phyloP scores from a whole-genome alignment of 805 yeast species.

The Danielia reshetovae region DNA sequence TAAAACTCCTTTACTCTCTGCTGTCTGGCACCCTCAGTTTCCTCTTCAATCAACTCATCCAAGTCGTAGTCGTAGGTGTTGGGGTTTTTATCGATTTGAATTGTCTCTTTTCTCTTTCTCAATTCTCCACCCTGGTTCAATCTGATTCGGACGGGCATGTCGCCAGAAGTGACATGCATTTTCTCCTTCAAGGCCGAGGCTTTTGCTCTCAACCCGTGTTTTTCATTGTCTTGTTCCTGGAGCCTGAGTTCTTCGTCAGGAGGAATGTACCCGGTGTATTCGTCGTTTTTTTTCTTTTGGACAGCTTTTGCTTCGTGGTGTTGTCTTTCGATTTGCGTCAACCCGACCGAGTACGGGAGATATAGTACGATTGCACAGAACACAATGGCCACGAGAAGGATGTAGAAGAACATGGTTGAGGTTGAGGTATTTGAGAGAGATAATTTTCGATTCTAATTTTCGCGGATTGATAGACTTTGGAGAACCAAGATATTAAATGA shows the following conservation, averaged over 20 bases:
- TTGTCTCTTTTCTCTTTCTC: constrained; percentile 30
- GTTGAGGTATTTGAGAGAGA: no score
- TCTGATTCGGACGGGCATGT: constrained; percentile 33
- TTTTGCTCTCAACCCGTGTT: constrained; percentile 10
- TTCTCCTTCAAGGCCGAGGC: constrained; percentile 26
- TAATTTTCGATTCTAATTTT: no score
- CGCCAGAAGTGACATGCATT: constrained; percentile 30
- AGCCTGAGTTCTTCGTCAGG: constrained; percentile 31
- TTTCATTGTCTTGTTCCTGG: constrained; percentile 10
- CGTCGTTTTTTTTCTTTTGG: constrained; percentile 3
- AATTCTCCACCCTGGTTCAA: constrained; percentile 22
- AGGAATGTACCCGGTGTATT: constrained; percentile 34
- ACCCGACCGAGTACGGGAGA: constrained; percentile 49
- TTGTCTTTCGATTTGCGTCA: constrained; percentile 26
- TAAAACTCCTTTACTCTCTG: constrained; percentile 9
- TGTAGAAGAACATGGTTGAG: constrained; percentile 34
- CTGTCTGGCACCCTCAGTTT: constrained; percentile 20
- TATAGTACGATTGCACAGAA: constrained; percentile 37
- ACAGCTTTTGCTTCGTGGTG: background rate
- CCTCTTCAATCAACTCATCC: constrained; percentile 40
- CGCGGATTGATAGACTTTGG: no score
- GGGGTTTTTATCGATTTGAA: constrained; percentile 35
- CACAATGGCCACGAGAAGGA: constrained; percentile 38
- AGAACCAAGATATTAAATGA: no score
- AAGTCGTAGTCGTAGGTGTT: constrained; percentile 42